Evolutionary conservation across 768 basidiomycete species (phyloP).

Genomic region (Termitomyces sp.): DNA sequence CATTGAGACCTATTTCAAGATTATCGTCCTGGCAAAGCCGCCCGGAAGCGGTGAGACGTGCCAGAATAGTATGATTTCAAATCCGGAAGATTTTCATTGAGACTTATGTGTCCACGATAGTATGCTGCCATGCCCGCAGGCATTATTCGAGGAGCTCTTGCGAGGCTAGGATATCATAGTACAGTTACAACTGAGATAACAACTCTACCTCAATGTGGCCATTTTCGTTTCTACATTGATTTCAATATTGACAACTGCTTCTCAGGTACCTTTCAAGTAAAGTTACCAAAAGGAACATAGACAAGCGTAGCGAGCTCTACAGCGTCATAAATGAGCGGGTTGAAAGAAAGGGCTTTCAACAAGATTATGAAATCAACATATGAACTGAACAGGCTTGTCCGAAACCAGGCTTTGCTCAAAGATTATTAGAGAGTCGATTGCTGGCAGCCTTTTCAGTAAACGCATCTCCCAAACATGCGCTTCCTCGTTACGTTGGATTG

Average conservation of each 20-base stretch:
- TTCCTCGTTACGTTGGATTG: neutral
- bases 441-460: neutral
- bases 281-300: conserved; percentile 59
- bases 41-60: conserved; percentile 62
- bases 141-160: conserved; percentile 77
- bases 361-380: neutral
- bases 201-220: conserved; percentile 77
- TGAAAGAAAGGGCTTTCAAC: neutral
- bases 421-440: neutral
- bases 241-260: neutral
- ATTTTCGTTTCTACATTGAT: neutral
- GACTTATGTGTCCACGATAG: conserved; percentile 30
- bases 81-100: neutral
- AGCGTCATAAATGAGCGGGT: too few relatives aligned
- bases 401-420: neutral
- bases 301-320: neutral
- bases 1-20: conserved; percentile 79
- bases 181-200: conserved; percentile 76
- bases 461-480: neutral
- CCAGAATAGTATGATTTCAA: conserved; percentile 53
- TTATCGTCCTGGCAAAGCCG: conserved; percentile 79
- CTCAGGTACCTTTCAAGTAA: conserved; percentile 79
- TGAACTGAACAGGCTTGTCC: neutral
- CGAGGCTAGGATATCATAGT: conserved; percentile 69
- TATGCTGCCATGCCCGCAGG: conserved; percentile 81